A percentile compares a stretch with the other conserved stretches of the same genome.
phyloP scores from a whole-genome alignment of 257 asterid species.

The Fraxinus pennsylvanica region DNA sequence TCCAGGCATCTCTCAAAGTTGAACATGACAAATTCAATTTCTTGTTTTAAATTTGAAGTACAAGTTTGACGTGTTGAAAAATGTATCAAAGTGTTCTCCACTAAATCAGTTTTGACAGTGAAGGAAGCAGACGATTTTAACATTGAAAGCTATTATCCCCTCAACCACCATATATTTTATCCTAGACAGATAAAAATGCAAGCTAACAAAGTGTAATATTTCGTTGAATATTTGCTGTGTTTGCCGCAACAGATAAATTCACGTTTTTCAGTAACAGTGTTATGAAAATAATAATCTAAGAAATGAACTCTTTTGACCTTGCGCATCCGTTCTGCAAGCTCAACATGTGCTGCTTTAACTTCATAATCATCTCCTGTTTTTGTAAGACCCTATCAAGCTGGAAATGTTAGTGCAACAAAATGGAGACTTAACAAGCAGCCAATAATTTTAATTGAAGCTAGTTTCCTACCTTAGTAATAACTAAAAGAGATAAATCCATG shows the following conservation, averaged over 20 bases:
- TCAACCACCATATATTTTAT: not conserved
- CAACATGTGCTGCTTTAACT: constrained; percentile 97
- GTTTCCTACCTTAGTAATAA: constrained; percentile 82
- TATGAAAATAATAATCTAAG: constrained; percentile 3
- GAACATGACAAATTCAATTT: not conserved
- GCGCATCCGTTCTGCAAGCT: constrained; percentile 98
- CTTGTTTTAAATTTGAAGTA: not conserved
- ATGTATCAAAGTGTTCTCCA: not conserved
- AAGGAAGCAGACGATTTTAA: not conserved
- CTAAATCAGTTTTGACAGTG: constrained; percentile 10
- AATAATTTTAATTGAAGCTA: constrained; percentile 1
- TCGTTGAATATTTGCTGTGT: not conserved
- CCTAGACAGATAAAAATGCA: constrained; percentile 1
- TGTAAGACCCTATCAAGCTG: constrained; percentile 73
- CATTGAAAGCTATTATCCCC: not conserved
- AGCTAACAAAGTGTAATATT: constrained; percentile 4
- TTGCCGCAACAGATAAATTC: constrained; percentile 9
- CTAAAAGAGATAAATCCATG: constrained; percentile 95
- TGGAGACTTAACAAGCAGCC: constrained; percentile 11
- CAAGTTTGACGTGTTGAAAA: constrained; percentile 3
- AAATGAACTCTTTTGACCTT: constrained; percentile 55
- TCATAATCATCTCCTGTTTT: constrained; percentile 97
- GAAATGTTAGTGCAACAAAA: constrained; percentile 28
- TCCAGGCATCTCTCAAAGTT: not conserved
- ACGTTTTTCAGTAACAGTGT: constrained; percentile 4